Percentiles rank a stretch among this genome's conserved stretches.
Evolutionary conservation across 2,329 filamentous ascomycete species (phyloP).

Genomic region (Periconia sp.): DNA sequence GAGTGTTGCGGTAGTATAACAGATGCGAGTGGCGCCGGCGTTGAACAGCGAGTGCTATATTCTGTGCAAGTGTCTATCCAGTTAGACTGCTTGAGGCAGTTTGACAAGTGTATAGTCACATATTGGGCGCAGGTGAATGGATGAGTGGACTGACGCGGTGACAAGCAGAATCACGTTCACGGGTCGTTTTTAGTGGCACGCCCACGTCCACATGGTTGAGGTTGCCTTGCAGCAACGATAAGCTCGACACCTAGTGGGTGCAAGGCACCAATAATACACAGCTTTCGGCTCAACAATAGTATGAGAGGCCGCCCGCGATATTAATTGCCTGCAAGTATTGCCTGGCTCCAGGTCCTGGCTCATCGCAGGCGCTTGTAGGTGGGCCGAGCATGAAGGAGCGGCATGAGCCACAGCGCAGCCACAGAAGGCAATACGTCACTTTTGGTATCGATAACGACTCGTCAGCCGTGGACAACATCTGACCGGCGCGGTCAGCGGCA

Average conservation of each 20-base stretch:
- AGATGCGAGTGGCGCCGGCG: not conserved
- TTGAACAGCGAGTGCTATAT: too few species aligned
- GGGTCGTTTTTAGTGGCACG: constrained; percentile 13
- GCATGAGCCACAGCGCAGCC: constrained; percentile 5
- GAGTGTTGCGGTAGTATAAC: not conserved
- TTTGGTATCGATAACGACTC: constrained; percentile 23
- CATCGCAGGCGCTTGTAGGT: too few species aligned
- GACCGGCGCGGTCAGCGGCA: not conserved
- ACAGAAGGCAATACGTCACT: constrained; percentile 15
- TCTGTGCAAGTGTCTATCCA: too few species aligned
- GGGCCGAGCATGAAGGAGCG: too few species aligned
- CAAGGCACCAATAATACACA: constrained; percentile 17
- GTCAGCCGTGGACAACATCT: not conserved
- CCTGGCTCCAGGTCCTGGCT: too few species aligned
- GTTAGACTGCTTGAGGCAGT: constrained; percentile 40
- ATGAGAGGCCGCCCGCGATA: constrained; percentile 9
- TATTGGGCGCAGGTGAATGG: constrained; percentile 22
- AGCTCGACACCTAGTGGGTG: not conserved
- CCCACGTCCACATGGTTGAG: constrained; percentile 8
- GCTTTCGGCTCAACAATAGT: constrained; percentile 18
- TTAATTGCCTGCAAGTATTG: too few species aligned
- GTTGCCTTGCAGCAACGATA: constrained; percentile 7
- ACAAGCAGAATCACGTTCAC: constrained; percentile 20
- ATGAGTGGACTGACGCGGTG: constrained; percentile 32
- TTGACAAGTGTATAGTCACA: constrained; percentile 22